phyloP scores from a whole-genome alignment of 306 rosid genomes.

The Heteromeles arbutifolia region DNA sequence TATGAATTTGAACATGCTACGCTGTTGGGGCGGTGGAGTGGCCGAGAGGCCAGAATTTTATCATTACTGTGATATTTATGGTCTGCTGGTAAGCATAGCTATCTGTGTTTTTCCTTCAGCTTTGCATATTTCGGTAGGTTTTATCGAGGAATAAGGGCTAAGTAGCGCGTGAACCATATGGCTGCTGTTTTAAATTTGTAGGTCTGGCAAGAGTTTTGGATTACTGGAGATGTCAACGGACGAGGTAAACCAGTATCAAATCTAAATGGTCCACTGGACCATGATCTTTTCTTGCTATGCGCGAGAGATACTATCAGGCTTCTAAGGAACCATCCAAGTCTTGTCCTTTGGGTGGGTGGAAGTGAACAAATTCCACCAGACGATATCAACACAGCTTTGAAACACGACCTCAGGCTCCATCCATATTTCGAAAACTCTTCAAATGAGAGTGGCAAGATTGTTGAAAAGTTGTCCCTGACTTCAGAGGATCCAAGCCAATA shows the following conservation, averaged over 20 bases:
- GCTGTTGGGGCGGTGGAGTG: conserved; percentile 98
- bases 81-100: conserved; percentile 63
- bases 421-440: conserved; percentile 41
- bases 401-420: conserved; percentile 69
- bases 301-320: conserved; percentile 93
- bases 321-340: conserved; percentile 92
- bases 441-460: conserved; percentile 21
- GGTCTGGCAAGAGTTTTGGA: conserved; percentile 99
- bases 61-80: conserved; percentile 79
- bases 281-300: conserved; percentile 85
- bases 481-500: conserved; percentile 66
- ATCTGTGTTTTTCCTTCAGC: not conserved
- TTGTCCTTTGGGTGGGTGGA: conserved; percentile 97
- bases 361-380: conserved; percentile 87
- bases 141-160: not conserved
- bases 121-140: not conserved
- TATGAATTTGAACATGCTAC: conserved; percentile 95
- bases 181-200: conserved; percentile 26
- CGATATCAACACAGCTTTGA: conserved; percentile 64
- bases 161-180: not conserved
- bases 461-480: no score
- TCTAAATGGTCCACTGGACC: conserved; percentile 85
- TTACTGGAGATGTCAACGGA: conserved; percentile 92
- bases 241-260: conserved; percentile 79
- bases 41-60: conserved; percentile 94